Evolutionary conservation across 2,329 filamentous ascomycete genomes (phyloP), one percentile per base, ranked within the genome.

Genomic region (Botrytis fragariae): DNA sequence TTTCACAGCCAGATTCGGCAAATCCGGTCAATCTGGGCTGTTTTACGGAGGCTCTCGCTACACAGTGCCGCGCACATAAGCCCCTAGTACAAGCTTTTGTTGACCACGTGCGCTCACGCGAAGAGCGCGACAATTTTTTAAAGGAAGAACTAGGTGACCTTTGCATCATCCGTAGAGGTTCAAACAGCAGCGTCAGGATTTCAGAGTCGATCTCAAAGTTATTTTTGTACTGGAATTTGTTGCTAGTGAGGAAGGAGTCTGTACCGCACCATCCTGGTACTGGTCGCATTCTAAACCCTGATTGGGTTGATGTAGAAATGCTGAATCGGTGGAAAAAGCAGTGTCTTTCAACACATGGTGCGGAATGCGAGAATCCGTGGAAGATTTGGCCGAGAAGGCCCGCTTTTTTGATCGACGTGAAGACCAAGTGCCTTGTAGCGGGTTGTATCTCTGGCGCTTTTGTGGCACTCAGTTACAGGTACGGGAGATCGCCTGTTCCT

Each of bases 91-190:
- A 54, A 54, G 25, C 48, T 54, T 54, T 54, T 14, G 25, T 54
- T 54, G 48, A n/a, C 48, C 1, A 54, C n/a, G 0, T n/a, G 48
- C 48, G 48, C 48, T n/a, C 25, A 54, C 5, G 22, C 9, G 1
- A 54, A 54, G 9, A 54, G 1, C 9, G 3, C 48, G 0, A 0
- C 0, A 54, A 22, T 22, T n/a, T n/a, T 1, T 14, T 3, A n/a
- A 54, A 0, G 48, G 25, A 54, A n/a, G 25, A n/a, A 54, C 9
- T 0, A n/a, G 48, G 3, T 54, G 48, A n/a, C 48, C 48, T 54
- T 54, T 9, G 48, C 48, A 54, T 54, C 25, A 1, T n/a, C 48
- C 25, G 3, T 14, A 0, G 25, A 54, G 1, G 0, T n/a, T 54
- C 14, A 54, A 1, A 12, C 9, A n/a, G 25, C 9, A 54, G 48